Conservation (phyloP, 352 stramenopile species). For the Blastocystis sp. region DNA sequence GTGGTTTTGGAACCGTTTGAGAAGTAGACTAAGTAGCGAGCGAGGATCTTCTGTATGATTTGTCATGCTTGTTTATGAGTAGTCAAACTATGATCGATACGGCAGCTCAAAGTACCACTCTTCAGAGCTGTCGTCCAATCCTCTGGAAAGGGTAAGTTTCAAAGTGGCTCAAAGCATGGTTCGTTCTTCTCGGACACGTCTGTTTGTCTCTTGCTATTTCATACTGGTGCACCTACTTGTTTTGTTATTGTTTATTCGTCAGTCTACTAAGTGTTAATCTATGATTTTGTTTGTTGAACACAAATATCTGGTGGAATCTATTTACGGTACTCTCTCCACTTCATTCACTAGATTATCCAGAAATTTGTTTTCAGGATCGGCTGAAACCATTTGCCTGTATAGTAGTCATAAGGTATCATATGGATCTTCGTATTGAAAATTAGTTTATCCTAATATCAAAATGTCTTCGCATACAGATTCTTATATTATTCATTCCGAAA, state of each 20-base stretch:
- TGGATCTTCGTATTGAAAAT: not conserved
- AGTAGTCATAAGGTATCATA: not conserved
- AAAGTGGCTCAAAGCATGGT: not conserved
- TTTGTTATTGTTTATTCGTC: not conserved
- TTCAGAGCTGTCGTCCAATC: not conserved
- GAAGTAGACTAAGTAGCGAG: not conserved
- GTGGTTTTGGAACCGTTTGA: not conserved
- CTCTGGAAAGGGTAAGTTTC: not conserved
- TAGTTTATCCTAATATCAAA: not conserved
- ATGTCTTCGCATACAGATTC: not conserved
- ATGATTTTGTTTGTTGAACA: not conserved
- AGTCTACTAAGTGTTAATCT: not conserved
- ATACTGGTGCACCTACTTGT: constrained; percentile 12
- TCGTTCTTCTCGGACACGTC: not conserved
- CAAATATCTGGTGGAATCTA: not conserved
- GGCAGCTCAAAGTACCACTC: constrained; percentile 8
- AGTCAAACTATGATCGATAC: not conserved
- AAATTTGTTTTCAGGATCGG: too few relatives aligned
- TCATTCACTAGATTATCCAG: too few relatives aligned
- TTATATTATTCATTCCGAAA: not conserved
- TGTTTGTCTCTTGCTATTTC: not conserved
- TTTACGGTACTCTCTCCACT: too few relatives aligned
- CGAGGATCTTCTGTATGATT: not conserved
- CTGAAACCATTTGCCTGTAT: not conserved
- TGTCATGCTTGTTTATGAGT: not conserved